Percentiles rank a stretch among this genome's conserved stretches.
phyloP scores from a whole-genome alignment of 192 early-diverging fungal species.

The Backusella westeae region DNA sequence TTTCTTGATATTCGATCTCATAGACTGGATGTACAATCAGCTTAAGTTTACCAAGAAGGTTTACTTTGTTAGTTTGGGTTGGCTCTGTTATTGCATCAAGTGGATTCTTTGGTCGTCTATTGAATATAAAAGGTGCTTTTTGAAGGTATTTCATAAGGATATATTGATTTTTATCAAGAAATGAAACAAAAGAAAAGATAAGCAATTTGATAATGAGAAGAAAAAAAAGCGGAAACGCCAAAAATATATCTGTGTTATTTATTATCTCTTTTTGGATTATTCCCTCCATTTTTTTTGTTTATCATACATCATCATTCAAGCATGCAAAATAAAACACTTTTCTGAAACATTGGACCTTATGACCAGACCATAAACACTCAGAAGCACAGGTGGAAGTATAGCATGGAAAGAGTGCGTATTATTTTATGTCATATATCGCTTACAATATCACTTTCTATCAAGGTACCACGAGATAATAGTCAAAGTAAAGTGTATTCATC shows the following conservation, averaged over 20 bases:
- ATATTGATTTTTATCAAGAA: not conserved
- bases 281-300: constrained; percentile 1
- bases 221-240: not conserved
- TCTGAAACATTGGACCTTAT: not conserved
- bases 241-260: not conserved
- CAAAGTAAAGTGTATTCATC: not conserved
- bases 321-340: not conserved
- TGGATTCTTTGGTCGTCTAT: not conserved
- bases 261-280: not conserved
- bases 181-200: not conserved
- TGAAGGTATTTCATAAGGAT: not conserved
- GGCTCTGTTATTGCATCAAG: not conserved
- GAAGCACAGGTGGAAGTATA: not conserved
- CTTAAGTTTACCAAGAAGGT: not conserved
- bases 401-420: not conserved
- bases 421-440: not conserved
- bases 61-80: not conserved
- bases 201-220: not conserved
- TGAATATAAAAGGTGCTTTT: not conserved
- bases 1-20: constrained; percentile 4
- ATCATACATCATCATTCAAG: not conserved
- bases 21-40: not conserved
- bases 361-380: not conserved
- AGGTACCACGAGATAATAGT: not conserved
- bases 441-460: not conserved